Conservation (phyloP, 371 early-diverging fungal species). For the Mortierella sp. region DNA sequence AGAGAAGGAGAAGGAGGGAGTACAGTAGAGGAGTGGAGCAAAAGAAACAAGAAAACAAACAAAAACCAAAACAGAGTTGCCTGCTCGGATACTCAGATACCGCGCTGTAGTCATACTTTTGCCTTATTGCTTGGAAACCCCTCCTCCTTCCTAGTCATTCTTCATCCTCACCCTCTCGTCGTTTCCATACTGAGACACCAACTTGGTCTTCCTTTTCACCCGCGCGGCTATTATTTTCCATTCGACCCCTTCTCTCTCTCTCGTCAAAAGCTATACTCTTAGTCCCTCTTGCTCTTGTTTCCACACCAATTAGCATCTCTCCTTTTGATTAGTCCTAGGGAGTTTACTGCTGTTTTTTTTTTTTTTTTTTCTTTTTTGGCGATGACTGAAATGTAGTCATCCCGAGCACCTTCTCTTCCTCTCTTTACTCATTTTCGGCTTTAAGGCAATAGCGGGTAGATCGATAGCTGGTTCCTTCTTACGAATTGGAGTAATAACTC, state of each 20-base stretch:
- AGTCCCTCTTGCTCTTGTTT: neutral
- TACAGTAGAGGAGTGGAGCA: too few relatives aligned
- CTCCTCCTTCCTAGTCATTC: neutral
- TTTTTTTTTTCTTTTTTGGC: too few relatives aligned
- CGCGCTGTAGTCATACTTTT: neutral
- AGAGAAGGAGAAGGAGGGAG: too few relatives aligned
- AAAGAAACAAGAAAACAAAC: neutral
- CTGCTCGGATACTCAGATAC: neutral
- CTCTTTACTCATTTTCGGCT: neutral
- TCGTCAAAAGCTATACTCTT: neutral
- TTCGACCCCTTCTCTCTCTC: neutral
- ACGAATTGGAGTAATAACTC: neutral
- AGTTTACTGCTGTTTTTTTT: neutral
- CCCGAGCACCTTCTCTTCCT: neutral
- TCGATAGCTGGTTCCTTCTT: neutral
- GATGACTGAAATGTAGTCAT: neutral
- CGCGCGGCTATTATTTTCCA: neutral
- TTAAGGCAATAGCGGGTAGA: neutral
- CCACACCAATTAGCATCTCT: neutral
- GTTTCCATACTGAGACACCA: constrained; percentile 1
- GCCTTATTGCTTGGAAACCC: neutral
- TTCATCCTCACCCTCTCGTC: neutral
- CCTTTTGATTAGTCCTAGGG: neutral
- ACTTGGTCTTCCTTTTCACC: neutral
- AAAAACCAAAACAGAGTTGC: neutral